Evolutionary conservation across 208 protist species (phyloP), one percentile per base, ranked within the genome.

Genomic region (Trypanosoma cruzi): DNA sequence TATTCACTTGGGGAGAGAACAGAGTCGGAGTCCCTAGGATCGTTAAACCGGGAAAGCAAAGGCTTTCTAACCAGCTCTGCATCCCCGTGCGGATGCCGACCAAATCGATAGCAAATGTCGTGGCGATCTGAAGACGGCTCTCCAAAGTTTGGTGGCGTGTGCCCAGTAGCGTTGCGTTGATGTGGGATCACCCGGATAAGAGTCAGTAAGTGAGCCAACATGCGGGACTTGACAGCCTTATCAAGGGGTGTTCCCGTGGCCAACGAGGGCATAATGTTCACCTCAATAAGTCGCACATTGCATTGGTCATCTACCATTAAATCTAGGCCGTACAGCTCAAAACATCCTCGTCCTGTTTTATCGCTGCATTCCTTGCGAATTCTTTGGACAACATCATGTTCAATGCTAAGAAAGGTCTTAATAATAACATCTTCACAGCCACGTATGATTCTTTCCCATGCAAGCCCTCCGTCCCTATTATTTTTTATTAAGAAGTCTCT

Each of bases 221-320:
- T 90, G 42, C 90, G 87, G 6, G 79, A 83, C 74, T 96, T 97
- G 8, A 97, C 88, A 11, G 87, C 89, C 78, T 94, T 94, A 66
- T 97, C 93, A 32, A 96, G 78, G 6, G 80, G 73, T 58, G 81
- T 89, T 58, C 84, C 89, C 28, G 92, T 97, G 1, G 89, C 89
- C 31, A 95, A 80, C 10, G 88, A 96, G 13, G 93, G 90, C 93
- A 97, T 96, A 50, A 97, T 97, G 70, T 97, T 97, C 40, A 90
- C 89, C 79, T 96, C 93, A 60, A 97, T 88, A 59, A 97, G 80
- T 20, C 82, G 80, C 29, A 93, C 80, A 59, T 92, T 91, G 48
- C 91, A 77, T 29, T 80, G 58, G 31, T 82, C 77, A 64, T 96
- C 93, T 14, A 77, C 80, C 89, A 97, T 92, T 24, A 96, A 52